phyloP scores from a whole-genome alignment of 2,329 filamentous ascomycete species.

The Scortechinia acanthostroma region DNA sequence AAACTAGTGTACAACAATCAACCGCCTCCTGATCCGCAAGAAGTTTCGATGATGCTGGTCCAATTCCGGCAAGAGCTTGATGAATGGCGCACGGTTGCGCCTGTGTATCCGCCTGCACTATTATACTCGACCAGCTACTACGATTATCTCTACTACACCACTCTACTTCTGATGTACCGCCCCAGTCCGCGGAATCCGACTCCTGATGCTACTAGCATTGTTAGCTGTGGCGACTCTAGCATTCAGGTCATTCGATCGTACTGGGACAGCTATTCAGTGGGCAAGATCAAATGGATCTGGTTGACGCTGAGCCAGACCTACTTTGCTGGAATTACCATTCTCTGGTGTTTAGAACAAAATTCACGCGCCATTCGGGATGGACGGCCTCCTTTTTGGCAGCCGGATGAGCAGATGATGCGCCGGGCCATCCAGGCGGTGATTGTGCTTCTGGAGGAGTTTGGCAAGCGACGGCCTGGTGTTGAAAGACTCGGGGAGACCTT shows the following conservation, averaged over 20 bases:
- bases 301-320: conserved; percentile 25
- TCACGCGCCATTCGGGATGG: conserved; percentile 19
- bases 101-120: conserved; percentile 21
- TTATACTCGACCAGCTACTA: conserved; percentile 28
- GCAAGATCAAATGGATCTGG: conserved; percentile 29
- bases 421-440: conserved; percentile 22
- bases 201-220: conserved; percentile 20
- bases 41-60: conserved; percentile 14
- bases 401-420: conserved; percentile 23
- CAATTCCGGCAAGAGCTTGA: conserved; percentile 24
- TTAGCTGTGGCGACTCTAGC: conserved; percentile 25
- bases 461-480: conserved; percentile 22
- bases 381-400: conserved; percentile 17
- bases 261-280: conserved; percentile 25
- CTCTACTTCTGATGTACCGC: conserved; percentile 24
- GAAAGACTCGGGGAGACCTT: conserved; percentile 24
- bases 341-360: conserved; percentile 27
- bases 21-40: conserved; percentile 14
- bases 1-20: conserved; percentile 22
- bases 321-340: conserved; percentile 25
- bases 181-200: conserved; percentile 24
- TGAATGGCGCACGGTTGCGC: conserved; percentile 23
- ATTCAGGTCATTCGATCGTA: conserved; percentile 25
- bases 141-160: conserved; percentile 27
- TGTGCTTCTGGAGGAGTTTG: conserved; percentile 24